Conservation (phyloP, 805 yeast genomes). For the Monosporozyma yasuniensis region DNA sequence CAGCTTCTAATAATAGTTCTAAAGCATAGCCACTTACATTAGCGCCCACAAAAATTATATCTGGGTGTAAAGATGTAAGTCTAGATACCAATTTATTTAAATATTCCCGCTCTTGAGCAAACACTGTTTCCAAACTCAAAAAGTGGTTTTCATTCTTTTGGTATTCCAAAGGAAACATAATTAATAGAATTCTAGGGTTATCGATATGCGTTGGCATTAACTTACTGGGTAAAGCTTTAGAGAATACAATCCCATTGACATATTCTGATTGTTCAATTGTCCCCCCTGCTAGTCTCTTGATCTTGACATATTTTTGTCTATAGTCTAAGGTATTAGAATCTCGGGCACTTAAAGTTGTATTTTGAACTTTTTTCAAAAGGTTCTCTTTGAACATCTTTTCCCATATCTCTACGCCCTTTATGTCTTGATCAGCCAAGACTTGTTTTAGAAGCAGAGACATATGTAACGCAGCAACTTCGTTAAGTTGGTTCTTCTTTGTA, state of each 20-base stretch:
- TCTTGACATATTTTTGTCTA: conserved; percentile 70
- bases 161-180: conserved; percentile 87
- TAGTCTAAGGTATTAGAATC: conserved; percentile 74
- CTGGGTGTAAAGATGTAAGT: conserved; percentile 68
- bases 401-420: conserved; percentile 53
- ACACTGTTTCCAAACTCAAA: conserved; percentile 71
- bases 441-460: conserved; percentile 48
- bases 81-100: conserved; percentile 73
- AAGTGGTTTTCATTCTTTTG: conserved; percentile 67
- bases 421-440: conserved; percentile 48
- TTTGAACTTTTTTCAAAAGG: conserved; percentile 45
- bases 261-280: conserved; percentile 46
- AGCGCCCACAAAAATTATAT: conserved; percentile 67
- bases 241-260: conserved; percentile 74
- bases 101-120: conserved; percentile 83
- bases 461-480: conserved; percentile 34
- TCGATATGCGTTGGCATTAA: conserved; percentile 58
- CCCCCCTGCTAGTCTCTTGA: conserved; percentile 80
- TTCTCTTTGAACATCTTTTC: conserved; percentile 35
- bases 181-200: conserved; percentile 68
- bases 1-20: conserved; percentile 58
- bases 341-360: conserved; percentile 48
- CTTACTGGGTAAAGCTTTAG: conserved; percentile 73
- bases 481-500: conserved; percentile 25
- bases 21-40: conserved; percentile 78